Conservation (phyloP, 2,329 filamentous ascomycete genomes). For the Penicillium decumbens region DNA sequence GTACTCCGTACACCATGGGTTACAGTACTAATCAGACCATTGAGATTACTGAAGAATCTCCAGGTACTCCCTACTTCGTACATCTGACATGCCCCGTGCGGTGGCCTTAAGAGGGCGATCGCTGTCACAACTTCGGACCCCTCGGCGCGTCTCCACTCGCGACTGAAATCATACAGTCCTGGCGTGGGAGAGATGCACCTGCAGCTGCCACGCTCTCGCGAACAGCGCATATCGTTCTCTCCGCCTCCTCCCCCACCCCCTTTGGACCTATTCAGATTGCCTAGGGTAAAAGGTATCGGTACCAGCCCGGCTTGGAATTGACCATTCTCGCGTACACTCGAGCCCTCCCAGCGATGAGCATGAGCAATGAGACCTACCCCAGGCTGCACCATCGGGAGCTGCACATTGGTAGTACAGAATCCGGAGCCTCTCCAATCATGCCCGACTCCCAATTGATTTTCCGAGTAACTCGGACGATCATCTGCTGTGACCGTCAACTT, state of each 20-base stretch:
- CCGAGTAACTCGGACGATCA: constrained; percentile 17
- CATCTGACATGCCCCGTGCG: constrained; percentile 15
- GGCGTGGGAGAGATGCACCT: constrained; percentile 16
- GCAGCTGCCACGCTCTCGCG: constrained; percentile 34
- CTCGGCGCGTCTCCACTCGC: constrained; percentile 26
- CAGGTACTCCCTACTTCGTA: constrained; percentile 16
- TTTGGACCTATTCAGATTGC: constrained; percentile 10
- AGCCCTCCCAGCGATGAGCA: constrained; percentile 6
- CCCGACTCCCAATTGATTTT: constrained; percentile 11
- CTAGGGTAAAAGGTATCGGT: not conserved
- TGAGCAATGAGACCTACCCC: constrained; percentile 5
- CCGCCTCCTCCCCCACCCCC: constrained; percentile 6
- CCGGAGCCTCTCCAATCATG: constrained; percentile 19
- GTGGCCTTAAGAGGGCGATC: constrained; percentile 26
- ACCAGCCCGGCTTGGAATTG: constrained; percentile 14
- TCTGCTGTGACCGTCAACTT: constrained; percentile 14
- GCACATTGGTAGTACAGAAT: constrained; percentile 17
- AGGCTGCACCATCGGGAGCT: constrained; percentile 5
- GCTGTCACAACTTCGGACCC: constrained; percentile 35
- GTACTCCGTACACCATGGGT: no score
- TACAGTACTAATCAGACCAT: no score
- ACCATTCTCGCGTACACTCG: constrained; percentile 4
- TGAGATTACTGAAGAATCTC: not conserved
- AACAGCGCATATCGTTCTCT: constrained; percentile 25
- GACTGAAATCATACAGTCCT: constrained; percentile 21